Evolutionary conservation across 306 rosid genomes (phyloP).

Genomic region (Clitoria ternatea): DNA sequence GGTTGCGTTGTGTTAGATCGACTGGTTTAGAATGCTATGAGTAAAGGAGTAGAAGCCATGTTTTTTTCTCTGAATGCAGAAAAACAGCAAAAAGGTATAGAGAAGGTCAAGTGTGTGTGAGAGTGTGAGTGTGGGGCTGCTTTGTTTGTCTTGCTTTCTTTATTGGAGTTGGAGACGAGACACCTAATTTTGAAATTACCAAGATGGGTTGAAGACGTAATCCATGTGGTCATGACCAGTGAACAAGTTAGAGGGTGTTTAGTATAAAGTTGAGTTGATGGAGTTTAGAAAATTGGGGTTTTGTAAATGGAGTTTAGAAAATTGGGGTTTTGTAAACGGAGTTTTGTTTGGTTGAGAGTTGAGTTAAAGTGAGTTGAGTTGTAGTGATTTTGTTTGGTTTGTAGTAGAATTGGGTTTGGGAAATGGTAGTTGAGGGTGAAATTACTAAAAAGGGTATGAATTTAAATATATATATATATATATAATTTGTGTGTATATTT

Average conservation of each 20-base stretch:
- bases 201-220: constrained; percentile 17
- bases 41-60: constrained; percentile 23
- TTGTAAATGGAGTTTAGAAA: too few relatives aligned
- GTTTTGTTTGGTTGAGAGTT: too few relatives aligned
- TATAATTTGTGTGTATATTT: too few relatives aligned
- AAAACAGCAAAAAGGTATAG: not conserved
- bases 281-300: too few relatives aligned
- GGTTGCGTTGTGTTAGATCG: constrained; percentile 31
- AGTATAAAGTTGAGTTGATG: too few relatives aligned
- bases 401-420: too few relatives aligned
- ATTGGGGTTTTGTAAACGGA: too few relatives aligned
- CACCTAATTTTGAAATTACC: constrained; percentile 13
- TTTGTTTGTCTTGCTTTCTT: constrained; percentile 14
- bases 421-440: too few relatives aligned
- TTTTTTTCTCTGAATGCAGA: constrained; percentile 24
- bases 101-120: not conserved
- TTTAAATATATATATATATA: too few relatives aligned
- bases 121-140: not conserved
- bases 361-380: too few relatives aligned
- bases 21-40: constrained; percentile 5
- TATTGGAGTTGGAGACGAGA: not conserved
- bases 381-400: too few relatives aligned
- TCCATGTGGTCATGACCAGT: constrained; percentile 11
- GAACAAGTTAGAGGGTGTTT: not conserved
- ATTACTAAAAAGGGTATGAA: too few relatives aligned